These are phyloP conservation scores for Komagataella kurtzmanii DNA, from an alignment of 805 yeast genomes.

Conservation along the genomic window DNA sequence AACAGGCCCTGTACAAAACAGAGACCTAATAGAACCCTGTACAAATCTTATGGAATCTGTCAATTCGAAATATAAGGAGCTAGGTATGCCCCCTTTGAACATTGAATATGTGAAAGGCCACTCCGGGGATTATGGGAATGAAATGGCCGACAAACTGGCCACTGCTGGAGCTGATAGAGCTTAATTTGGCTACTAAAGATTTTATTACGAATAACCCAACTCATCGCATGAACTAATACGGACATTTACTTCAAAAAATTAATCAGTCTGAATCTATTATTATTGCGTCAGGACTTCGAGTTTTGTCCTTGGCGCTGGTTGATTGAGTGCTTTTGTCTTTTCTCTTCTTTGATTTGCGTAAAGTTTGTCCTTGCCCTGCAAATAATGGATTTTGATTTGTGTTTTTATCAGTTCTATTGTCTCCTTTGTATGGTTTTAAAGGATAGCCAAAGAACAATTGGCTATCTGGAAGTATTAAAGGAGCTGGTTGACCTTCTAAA, in stretches of 20 bases:
- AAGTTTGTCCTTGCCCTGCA: constrained; percentile 60
- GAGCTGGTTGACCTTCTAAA: constrained; percentile 53
- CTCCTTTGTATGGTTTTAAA: constrained; percentile 32
- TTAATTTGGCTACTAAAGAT: not conserved
- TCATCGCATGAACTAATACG: not conserved
- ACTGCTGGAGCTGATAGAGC: constrained; percentile 37
- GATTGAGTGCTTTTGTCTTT: constrained; percentile 39
- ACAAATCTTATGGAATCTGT: constrained; percentile 18
- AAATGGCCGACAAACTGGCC: constrained; percentile 65
- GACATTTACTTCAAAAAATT: not conserved
- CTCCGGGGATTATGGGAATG: constrained; percentile 56
- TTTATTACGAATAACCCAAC: not conserved
- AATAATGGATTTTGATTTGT: constrained; percentile 19
- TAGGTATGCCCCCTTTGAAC: constrained; percentile 23
- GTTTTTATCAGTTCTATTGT: constrained; percentile 19
- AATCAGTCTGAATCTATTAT: constrained; percentile 45
- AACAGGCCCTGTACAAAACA: constrained; percentile 34
- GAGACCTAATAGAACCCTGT: constrained; percentile 30
- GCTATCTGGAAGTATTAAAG: constrained; percentile 65
- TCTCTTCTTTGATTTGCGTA: constrained; percentile 47
- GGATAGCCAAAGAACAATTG: constrained; percentile 93
- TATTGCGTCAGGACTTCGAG: constrained; percentile 65
- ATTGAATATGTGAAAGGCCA: constrained; percentile 66
- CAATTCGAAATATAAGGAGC: constrained; percentile 19
- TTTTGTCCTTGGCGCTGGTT: constrained; percentile 46